Base-by-base conservation (phyloP, 306 rosid genomes). In the Phaseolus lunatus region DNA sequence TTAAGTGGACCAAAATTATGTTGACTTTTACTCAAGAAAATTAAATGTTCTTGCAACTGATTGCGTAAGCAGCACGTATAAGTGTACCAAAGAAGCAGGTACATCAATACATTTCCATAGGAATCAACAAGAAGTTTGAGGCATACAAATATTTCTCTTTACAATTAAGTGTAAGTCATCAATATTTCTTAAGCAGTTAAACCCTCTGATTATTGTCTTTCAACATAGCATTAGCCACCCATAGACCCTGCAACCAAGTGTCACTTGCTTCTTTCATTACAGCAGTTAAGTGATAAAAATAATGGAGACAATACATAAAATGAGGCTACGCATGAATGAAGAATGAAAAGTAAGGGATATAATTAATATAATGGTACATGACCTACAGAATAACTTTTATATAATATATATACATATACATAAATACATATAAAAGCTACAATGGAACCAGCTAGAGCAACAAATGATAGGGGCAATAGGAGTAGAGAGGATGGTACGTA, bases 291-390 rank as follows among this genome's bases (percentile, higher is more conserved):
- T 37, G 68, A 75, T 27, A 27, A 14, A 80, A 41, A 66, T 39
- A 66, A 73, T 73, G 65, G 24, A 79, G 18, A n/a, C 81, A 73
- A 70, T 47, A 48, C 48, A 54, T 31, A 48, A 53, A 82, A 65
- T 66, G 52, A 66, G 48, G 66, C 67, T 61, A 29, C 4, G 12
- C 44, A 11, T 43, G 39, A 81, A 59, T 35, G 43, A 62, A 76
- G 73, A 68, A 64, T 71, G 73, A 72, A 84, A 80, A 72, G 63
- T 43, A 39, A 84, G 61, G 63, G 78, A 72, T 47, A 24, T 53
- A 66, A 72, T 56, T 81, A 56, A 72, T 78, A 64, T 67, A 69
- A 45, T 62, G 43, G 83, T 78, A 81, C 76, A 54, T 33, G 37
- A 47, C 47, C 81, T 80, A 77, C 13, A 52, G 23, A 20, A 11